phyloP scores from a whole-genome alignment of 2,329 filamentous ascomycete genomes.

The Eutypa lata region DNA sequence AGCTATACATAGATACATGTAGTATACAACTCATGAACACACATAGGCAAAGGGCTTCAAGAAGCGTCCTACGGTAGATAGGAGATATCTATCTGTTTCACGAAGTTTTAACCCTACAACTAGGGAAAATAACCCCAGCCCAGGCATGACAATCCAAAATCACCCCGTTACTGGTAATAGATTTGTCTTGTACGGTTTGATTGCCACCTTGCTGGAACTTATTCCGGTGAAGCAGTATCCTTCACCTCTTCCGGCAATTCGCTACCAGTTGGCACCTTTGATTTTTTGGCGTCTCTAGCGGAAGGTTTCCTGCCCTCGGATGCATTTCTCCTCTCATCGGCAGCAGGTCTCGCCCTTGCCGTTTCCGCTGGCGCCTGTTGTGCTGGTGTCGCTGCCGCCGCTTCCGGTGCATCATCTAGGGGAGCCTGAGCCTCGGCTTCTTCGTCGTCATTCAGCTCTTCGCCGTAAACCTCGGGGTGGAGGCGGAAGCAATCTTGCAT shows the following conservation, averaged over 20 bases:
- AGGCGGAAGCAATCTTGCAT: constrained; percentile 98
- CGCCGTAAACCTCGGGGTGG: constrained; percentile 90
- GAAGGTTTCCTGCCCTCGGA: neutral
- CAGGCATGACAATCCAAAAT: too few species aligned
- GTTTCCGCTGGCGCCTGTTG: neutral
- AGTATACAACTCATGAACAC: neutral
- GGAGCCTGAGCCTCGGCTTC: constrained; percentile 32
- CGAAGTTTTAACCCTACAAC: too few species aligned
- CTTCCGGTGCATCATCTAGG: neutral
- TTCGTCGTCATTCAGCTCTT: constrained; percentile 78
- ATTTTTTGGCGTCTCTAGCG: neutral
- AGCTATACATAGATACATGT: neutral
- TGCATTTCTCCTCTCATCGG: neutral
- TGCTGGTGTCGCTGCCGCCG: neutral
- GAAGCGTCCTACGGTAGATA: neutral
- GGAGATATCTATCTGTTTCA: neutral
- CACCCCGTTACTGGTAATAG: too few species aligned
- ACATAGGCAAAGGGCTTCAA: neutral
- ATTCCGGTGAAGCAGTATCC: neutral
- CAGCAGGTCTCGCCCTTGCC: neutral
- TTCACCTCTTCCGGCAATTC: neutral
- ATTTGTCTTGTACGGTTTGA: neutral
- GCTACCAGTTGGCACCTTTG: neutral
- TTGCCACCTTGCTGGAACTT: neutral
- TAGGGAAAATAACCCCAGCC: too few species aligned